These are phyloP conservation scores for Ophiosphaerella narmari DNA, from an alignment of 2,329 filamentous ascomycete species.

Conservation along the genomic window DNA sequence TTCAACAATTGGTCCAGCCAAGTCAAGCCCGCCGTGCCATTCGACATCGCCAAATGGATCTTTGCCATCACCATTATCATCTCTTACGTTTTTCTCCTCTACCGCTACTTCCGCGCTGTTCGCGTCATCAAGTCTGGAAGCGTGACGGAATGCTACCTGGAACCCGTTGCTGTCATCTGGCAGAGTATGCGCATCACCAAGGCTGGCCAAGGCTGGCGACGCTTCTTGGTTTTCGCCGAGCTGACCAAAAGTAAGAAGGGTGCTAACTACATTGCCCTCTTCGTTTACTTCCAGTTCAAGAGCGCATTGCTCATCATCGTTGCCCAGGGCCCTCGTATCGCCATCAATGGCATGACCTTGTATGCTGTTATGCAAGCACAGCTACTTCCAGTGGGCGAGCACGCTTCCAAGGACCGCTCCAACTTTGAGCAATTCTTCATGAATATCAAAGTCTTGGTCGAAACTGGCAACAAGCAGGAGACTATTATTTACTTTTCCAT, in stretches of 20 bases:
- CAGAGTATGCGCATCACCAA: constrained; percentile 78
- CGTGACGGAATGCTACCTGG: constrained; percentile 88
- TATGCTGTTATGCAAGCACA: constrained; percentile 80
- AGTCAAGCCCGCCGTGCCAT: constrained; percentile 76
- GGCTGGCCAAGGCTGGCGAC: constrained; percentile 76
- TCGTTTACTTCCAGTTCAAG: constrained; percentile 84
- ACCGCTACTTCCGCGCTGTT: constrained; percentile 78
- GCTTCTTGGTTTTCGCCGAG: constrained; percentile 91
- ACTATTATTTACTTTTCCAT: constrained; percentile 85
- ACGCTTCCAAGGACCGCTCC: constrained; percentile 63
- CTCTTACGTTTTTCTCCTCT: constrained; percentile 80
- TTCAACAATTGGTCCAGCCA: constrained; percentile 89
- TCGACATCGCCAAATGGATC: constrained; percentile 88
- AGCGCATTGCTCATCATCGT: constrained; percentile 84
- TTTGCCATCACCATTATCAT: constrained; percentile 91
- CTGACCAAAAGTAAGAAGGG: constrained; percentile 91
- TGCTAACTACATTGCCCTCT: constrained; percentile 85
- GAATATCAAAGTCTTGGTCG: constrained; percentile 75
- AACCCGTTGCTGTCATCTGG: constrained; percentile 81
- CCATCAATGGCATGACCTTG: constrained; percentile 86
- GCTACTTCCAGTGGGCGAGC: constrained; percentile 65
- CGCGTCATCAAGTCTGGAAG: constrained; percentile 83
- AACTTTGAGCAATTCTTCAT: constrained; percentile 77
- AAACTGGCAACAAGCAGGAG: constrained; percentile 72
- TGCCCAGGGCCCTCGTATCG: constrained; percentile 90